These are phyloP conservation scores for Periconia sp. DNA, from an alignment of 2,329 filamentous ascomycete species.

Conservation along the genomic window DNA sequence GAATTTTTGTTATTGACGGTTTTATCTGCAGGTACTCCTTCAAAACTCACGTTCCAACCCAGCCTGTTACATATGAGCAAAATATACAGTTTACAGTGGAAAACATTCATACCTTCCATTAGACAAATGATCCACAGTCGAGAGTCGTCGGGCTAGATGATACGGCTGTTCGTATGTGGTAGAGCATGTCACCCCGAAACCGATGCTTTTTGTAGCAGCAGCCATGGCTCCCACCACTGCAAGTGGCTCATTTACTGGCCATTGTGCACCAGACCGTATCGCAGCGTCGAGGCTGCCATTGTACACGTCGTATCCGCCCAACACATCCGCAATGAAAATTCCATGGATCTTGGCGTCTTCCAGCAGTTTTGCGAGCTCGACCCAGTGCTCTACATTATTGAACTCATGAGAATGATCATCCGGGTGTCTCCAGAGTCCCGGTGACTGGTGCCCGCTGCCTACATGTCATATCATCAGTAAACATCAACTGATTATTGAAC, in stretches of 20 bases:
- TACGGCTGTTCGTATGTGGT: slow-evolving; percentile 72
- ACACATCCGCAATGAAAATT: slow-evolving; percentile 47
- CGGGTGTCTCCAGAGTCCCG: slow-evolving; percentile 65
- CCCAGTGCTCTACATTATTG: slow-evolving; percentile 40
- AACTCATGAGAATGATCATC: slow-evolving; percentile 65
- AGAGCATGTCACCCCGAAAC: slow-evolving; percentile 68
- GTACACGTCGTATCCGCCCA: slow-evolving; percentile 69
- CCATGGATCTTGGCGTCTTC: slow-evolving; percentile 44
- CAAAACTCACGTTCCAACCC: slow-evolving; percentile 10
- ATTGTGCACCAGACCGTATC: slow-evolving; percentile 65
- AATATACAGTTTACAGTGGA: background rate
- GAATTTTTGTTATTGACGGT: slow-evolving; percentile 11
- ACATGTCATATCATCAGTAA: slow-evolving; percentile 3
- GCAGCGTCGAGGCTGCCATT: slow-evolving; percentile 64
- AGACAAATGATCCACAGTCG: slow-evolving; percentile 67
- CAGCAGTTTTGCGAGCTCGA: slow-evolving; percentile 40
- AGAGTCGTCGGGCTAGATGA: slow-evolving; percentile 64
- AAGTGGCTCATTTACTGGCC: slow-evolving; percentile 71
- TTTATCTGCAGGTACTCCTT: no score
- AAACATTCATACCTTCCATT: slow-evolving; percentile 53
- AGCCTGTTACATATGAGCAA: slow-evolving; percentile 4
- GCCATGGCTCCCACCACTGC: slow-evolving; percentile 68
- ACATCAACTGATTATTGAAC: background rate
- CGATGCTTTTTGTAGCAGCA: slow-evolving; percentile 66
- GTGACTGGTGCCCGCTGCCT: slow-evolving; percentile 45